These are phyloP conservation scores for Mesotaenium endlicherianum DNA, from an alignment of 139 green algal species.

Conservation along the genomic window DNA sequence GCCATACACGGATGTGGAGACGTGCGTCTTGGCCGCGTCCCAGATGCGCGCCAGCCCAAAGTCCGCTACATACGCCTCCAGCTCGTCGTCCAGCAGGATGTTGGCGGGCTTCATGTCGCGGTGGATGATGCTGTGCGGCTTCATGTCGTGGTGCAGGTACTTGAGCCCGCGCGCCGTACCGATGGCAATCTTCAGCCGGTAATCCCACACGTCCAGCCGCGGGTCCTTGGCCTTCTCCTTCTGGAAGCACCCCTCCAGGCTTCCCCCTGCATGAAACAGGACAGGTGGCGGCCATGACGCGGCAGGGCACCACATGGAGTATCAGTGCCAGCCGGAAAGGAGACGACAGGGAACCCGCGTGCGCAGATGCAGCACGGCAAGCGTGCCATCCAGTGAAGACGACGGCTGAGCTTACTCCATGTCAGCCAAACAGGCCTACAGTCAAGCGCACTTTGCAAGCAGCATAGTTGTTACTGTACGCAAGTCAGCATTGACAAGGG, in stretches of 20 bases:
- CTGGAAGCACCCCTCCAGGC: background rate
- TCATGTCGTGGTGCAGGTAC: constrained; percentile 27
- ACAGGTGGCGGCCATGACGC: too few relatives aligned
- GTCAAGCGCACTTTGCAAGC: too few relatives aligned
- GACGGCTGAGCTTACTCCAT: too few relatives aligned
- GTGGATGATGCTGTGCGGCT: constrained; percentile 10
- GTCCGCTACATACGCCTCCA: constrained; percentile 20
- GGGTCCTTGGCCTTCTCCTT: background rate
- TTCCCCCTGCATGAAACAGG: too few relatives aligned
- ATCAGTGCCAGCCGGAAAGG: too few relatives aligned
- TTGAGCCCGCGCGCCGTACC: constrained; percentile 19
- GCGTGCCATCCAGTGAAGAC: too few relatives aligned
- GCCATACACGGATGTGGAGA: background rate
- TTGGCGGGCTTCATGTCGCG: constrained; percentile 28
- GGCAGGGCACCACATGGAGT: too few relatives aligned
- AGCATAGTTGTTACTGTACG: too few relatives aligned
- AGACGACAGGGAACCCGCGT: too few relatives aligned
- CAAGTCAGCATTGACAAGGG: too few relatives aligned
- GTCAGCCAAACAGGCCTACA: too few relatives aligned
- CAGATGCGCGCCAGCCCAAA: constrained; percentile 10
- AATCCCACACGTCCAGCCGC: background rate
- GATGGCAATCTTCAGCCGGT: background rate
- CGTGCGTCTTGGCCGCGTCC: constrained; percentile 2
- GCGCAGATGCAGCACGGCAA: too few relatives aligned
- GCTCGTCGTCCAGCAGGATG: background rate